Evolutionary conservation across 2,329 filamentous ascomycete species (phyloP).

Genomic region (Bipolaris zeicola): DNA sequence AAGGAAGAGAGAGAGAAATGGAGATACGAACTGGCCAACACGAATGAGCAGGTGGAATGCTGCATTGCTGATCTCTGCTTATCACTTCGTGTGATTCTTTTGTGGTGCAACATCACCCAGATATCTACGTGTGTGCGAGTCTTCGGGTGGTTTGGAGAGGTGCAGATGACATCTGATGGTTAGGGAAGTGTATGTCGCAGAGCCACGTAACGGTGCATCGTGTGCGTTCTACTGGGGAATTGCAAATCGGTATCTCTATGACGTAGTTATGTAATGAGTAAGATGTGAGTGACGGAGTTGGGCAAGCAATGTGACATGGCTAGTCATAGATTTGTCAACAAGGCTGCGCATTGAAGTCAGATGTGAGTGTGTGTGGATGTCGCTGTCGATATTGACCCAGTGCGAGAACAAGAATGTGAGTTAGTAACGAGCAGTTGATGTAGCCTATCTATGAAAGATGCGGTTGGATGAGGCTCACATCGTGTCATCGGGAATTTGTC

Average conservation of each 20-base stretch:
- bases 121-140: background rate
- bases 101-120: background rate
- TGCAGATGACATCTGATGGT: background rate
- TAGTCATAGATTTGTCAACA: background rate
- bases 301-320: background rate
- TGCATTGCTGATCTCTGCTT: background rate
- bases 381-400: background rate
- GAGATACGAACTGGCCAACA: background rate
- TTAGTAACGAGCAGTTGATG: background rate
- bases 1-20: conserved; percentile 3
- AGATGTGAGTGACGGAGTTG: background rate
- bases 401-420: background rate
- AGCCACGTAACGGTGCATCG: background rate
- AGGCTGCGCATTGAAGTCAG: background rate
- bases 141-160: background rate
- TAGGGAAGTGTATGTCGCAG: background rate
- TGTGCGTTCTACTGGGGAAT: background rate
- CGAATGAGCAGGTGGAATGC: background rate
- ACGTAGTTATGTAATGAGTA: background rate
- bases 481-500: background rate
- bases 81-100: background rate
- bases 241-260: background rate
- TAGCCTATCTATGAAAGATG: background rate
- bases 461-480: background rate
- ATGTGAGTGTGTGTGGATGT: background rate